Evolutionary conservation across 2,329 filamentous ascomycete species (phyloP), one percentile per base, ranked within the genome.

Genomic region (Exophiala sideris): DNA sequence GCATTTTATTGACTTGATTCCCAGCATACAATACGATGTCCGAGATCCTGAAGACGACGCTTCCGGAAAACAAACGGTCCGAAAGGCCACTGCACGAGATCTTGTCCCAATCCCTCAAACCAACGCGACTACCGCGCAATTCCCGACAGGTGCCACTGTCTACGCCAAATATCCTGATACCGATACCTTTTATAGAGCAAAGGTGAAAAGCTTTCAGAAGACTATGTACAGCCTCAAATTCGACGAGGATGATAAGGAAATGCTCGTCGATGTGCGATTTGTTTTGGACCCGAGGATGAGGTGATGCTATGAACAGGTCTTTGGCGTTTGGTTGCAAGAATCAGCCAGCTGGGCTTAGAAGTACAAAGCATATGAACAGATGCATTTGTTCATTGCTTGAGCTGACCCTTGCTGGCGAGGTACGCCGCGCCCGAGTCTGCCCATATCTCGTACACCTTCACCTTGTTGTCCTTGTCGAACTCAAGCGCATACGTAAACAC

Each of bases 151-250:
- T 41, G 88, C 86, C 67, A 81, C 84, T 42, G 88, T 92, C 7
- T 75, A 92, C 53, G 89, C 89, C 0, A 75, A 90, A 54, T 94
- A 94, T 65, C 89, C 89, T 0, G 85, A 90, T 63, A 92, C 89
- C 1, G 91, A 89, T 1, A 91, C 88, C 0, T 92, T 94, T 64
- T 94, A 94, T 69, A 85, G 88, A 67, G 89, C 89, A 1, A 87
- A 91, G 62, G 87, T 89, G 71, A 85, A 85, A 34, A 85, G 55
- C 29, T 82, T 76, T 76, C 85, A 73, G 64, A 79, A 76, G 59
- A 73, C 76, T 42, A 68, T 70, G 49, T 77, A 75, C 58, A 68
- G 71, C 52, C 74, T 92, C 60, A 84, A 88, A 59, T 92, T 92
- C 64, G 89, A 92, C 11, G 87, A 89, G 66, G 86, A 79, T 58